Evolutionary conservation across 192 early-diverging fungal species (phyloP).

Genomic region (Obelidium mucronatum): DNA sequence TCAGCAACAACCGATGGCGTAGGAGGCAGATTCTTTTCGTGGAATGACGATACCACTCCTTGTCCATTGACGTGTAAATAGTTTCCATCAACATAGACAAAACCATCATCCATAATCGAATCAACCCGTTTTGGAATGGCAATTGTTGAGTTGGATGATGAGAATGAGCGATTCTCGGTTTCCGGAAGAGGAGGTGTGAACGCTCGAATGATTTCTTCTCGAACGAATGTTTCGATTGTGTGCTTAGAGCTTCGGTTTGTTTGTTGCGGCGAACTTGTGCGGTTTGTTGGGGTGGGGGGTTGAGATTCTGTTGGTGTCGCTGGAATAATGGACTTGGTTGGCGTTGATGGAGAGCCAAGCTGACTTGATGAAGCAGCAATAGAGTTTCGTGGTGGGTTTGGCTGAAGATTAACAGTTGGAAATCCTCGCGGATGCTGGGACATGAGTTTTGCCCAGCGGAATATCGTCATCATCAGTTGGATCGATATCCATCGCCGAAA

Average conservation of each 20-base stretch:
- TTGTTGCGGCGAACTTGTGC: not conserved
- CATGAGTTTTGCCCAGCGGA: too few relatives aligned
- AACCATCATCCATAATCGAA: slow-evolving; percentile 27
- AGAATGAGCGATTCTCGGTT: not conserved
- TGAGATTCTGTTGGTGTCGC: not conserved
- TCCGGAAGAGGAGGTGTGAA: not conserved
- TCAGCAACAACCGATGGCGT: not conserved
- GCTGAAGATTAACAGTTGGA: too few relatives aligned
- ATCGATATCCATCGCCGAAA: too few relatives aligned
- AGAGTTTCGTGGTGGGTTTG: too few relatives aligned
- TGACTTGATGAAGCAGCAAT: too few relatives aligned
- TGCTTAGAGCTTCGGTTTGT: not conserved
- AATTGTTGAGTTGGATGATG: not conserved
- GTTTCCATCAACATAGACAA: slow-evolving; percentile 11
- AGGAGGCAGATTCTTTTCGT: not conserved
- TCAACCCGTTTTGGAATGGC: slow-evolving; percentile 19
- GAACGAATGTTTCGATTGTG: not conserved
- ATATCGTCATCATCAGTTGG: too few relatives aligned
- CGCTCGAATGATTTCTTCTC: not conserved
- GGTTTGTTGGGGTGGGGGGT: too few relatives aligned
- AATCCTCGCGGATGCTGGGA: too few relatives aligned
- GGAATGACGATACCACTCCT: not conserved
- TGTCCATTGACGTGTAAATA: slow-evolving; percentile 3
- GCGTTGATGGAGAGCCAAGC: too few relatives aligned
- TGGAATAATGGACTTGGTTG: too few relatives aligned